These are phyloP conservation scores for Eutrema heterophyllum DNA, from an alignment of 345 rosid genomes.

Conservation along the genomic window DNA sequence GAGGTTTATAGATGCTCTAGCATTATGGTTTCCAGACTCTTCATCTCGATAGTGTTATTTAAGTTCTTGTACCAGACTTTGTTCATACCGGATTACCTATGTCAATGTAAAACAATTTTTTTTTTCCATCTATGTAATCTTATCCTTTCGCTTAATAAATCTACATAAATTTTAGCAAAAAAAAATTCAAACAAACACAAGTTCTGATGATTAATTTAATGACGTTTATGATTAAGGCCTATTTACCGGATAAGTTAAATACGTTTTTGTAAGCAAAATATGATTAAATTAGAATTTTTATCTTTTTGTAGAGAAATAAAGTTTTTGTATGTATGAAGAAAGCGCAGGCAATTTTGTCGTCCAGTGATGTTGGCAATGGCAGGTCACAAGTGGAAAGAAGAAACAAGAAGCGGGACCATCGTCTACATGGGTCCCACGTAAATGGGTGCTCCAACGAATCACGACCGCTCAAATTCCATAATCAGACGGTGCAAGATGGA, in stretches of 20 bases:
- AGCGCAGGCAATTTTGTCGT: slow-evolving; percentile 21
- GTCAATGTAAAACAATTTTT: too few relatives aligned
- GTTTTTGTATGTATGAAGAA: neutral
- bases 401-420: slow-evolving; percentile 31
- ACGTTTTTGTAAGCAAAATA: neutral
- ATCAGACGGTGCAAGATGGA: slow-evolving; percentile 11
- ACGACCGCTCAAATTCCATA: slow-evolving; percentile 3
- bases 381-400: slow-evolving; percentile 33
- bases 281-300: neutral
- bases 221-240: neutral
- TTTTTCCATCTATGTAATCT: too few relatives aligned
- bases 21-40: too few relatives aligned
- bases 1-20: too few relatives aligned
- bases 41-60: too few relatives aligned
- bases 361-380: slow-evolving; percentile 24
- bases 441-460: slow-evolving; percentile 15
- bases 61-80: too few relatives aligned
- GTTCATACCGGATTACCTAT: too few relatives aligned
- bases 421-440: neutral
- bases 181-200: neutral
- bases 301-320: neutral
- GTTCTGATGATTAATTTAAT: neutral
- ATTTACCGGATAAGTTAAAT: neutral
- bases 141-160: too few relatives aligned
- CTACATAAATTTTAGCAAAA: too few relatives aligned